These are phyloP conservation scores for Colletotrichum camelliae DNA, from an alignment of 2,329 filamentous ascomycete species.

Conservation along the genomic window DNA sequence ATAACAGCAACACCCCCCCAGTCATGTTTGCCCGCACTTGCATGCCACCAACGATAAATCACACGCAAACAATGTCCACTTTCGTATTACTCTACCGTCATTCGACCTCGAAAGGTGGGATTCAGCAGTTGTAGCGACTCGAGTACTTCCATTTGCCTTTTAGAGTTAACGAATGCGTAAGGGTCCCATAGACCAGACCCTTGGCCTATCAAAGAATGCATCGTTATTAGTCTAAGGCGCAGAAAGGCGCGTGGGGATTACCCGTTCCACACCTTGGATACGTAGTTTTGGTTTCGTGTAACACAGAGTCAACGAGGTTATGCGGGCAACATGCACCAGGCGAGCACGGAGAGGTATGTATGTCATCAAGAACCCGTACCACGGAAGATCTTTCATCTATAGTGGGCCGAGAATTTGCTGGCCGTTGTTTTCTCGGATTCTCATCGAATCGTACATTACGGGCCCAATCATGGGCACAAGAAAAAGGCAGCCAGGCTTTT, in stretches of 20 bases:
- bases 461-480: background rate
- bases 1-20: background rate
- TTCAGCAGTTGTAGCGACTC: background rate
- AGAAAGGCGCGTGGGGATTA: background rate
- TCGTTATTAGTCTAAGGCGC: background rate
- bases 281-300: background rate
- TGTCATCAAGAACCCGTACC: background rate
- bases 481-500: background rate
- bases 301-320: background rate
- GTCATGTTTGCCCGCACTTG: background rate
- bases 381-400: background rate
- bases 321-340: background rate
- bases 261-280: background rate
- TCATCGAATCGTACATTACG: conserved; percentile 12
- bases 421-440: background rate
- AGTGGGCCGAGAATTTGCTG: background rate
- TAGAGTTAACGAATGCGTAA: background rate
- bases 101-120: background rate
- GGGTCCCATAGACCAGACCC: background rate
- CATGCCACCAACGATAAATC: background rate
- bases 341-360: background rate
- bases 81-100: background rate
- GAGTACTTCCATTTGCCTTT: background rate
- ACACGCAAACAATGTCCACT: background rate
- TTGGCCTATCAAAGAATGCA: background rate